A percentile compares a stretch with the other conserved stretches of the same genome.
phyloP scores from a whole-genome alignment of 192 early-diverging fungal genomes.

The Coemansia sp. region DNA sequence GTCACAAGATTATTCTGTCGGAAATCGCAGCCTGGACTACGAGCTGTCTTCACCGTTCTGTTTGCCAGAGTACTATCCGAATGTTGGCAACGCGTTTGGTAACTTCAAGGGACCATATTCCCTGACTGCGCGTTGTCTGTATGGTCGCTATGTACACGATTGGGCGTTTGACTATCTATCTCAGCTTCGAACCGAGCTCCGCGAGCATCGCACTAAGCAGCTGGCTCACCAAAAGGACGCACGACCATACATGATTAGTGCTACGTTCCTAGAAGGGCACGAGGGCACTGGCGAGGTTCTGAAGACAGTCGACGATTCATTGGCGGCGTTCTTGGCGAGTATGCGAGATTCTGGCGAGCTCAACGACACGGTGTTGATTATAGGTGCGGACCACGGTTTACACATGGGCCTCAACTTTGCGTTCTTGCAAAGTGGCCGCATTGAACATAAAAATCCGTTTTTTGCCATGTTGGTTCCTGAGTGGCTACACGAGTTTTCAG shows the following conservation, averaged over 20 bases:
- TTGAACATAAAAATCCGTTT: conserved; percentile 56
- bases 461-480: conserved; percentile 40
- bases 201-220: background rate
- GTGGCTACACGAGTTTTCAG: conserved; percentile 37
- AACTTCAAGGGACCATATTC: conserved; percentile 60
- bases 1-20: conserved; percentile 33
- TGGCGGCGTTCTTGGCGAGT: conserved; percentile 34
- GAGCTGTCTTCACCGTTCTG: conserved; percentile 64
- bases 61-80: conserved; percentile 58
- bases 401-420: conserved; percentile 58
- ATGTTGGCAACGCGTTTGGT: conserved; percentile 56
- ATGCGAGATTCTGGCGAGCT: conserved; percentile 42
- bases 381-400: conserved; percentile 44
- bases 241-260: conserved; percentile 45
- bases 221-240: background rate
- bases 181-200: conserved; percentile 39
- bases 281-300: conserved; percentile 55
- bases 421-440: conserved; percentile 40
- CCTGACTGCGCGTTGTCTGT: conserved; percentile 45
- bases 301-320: conserved; percentile 30
- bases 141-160: conserved; percentile 47
- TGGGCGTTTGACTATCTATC: conserved; percentile 49
- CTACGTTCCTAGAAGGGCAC: conserved; percentile 45
- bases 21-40: conserved; percentile 57
- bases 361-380: conserved; percentile 41